Evolutionary conservation across 345 rosid species (phyloP).

Genomic region (sweet orange (Citrus sinensis)): DNA sequence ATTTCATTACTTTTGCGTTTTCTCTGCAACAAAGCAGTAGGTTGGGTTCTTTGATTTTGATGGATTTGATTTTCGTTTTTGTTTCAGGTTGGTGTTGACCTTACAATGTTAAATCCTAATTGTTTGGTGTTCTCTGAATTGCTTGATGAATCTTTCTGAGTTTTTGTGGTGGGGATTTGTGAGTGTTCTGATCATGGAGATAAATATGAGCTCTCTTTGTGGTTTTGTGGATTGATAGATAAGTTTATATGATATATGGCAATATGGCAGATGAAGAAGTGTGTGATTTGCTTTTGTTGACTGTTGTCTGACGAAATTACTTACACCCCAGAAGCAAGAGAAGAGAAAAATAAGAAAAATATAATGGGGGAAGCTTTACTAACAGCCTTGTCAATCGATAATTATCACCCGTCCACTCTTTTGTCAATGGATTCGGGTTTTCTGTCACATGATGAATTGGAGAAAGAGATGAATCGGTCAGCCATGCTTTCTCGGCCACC

Average conservation of each 20-base stretch:
- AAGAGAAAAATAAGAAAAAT: not conserved
- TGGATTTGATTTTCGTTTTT: conserved; percentile 9
- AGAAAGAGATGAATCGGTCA: conserved; percentile 53
- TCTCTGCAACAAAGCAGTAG: not conserved
- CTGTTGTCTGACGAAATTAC: conserved; percentile 1
- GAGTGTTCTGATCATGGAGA: conserved; percentile 9
- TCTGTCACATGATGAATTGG: conserved; percentile 55
- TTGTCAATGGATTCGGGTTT: conserved; percentile 71
- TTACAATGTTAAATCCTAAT: conserved; percentile 14
- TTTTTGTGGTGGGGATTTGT: conserved; percentile 11
- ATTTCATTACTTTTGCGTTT: not conserved
- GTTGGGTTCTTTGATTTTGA: conserved; percentile 14
- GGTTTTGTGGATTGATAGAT: conserved; percentile 27
- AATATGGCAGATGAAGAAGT: conserved; percentile 49
- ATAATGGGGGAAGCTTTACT: conserved; percentile 60
- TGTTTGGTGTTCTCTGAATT: conserved; percentile 16
- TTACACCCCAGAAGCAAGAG: not conserved
- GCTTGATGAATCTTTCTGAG: conserved; percentile 25
- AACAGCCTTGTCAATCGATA: conserved; percentile 59
- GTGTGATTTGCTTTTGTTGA: conserved; percentile 37
- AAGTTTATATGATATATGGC: not conserved
- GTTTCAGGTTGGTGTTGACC: conserved; percentile 30
- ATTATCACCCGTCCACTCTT: conserved; percentile 71
- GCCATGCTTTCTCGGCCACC: conserved; percentile 55
- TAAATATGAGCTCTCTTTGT: conserved; percentile 4